phyloP scores from a whole-genome alignment of 495 filamentous ascomycete genomes.

The Glutinoglossum americanum region DNA sequence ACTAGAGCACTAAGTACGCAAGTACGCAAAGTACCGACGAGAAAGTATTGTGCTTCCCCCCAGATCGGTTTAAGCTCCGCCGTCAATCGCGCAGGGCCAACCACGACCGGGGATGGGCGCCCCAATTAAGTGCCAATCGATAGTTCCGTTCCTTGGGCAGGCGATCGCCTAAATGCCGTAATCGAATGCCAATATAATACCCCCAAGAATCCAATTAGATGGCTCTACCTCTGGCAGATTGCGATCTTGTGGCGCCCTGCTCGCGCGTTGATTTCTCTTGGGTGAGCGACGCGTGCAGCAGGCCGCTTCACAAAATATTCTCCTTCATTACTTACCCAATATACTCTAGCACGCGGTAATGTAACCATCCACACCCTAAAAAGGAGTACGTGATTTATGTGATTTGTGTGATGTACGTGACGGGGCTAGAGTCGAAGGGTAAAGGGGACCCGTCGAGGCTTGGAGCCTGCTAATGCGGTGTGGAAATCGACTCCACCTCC shows the following conservation, averaged over 20 bases:
- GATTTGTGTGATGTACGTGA: no score
- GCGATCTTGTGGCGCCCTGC: background rate
- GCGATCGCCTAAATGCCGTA: constrained; percentile 1
- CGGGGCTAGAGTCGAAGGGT: no score
- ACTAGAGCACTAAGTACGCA: no score
- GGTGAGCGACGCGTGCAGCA: no score
- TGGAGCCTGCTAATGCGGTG: background rate
- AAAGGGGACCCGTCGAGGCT: no score
- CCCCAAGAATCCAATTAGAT: background rate
- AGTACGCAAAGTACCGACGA: background rate
- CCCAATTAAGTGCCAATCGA: background rate
- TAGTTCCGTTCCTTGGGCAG: background rate
- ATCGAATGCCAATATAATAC: background rate
- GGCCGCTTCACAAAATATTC: no score
- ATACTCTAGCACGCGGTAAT: no score
- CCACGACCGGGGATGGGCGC: background rate
- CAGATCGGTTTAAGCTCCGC: background rate
- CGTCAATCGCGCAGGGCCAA: background rate
- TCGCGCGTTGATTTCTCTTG: no score
- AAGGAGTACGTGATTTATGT: no score
- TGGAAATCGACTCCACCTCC: background rate
- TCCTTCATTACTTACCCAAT: no score
- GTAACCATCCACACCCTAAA: no score
- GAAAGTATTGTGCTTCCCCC: no score
- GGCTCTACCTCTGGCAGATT: background rate